A percentile compares a stretch with the other conserved stretches of the same genome.
Evolutionary conservation across 108 stramenopile species (phyloP).

Genomic region (Nitzschia palea): DNA sequence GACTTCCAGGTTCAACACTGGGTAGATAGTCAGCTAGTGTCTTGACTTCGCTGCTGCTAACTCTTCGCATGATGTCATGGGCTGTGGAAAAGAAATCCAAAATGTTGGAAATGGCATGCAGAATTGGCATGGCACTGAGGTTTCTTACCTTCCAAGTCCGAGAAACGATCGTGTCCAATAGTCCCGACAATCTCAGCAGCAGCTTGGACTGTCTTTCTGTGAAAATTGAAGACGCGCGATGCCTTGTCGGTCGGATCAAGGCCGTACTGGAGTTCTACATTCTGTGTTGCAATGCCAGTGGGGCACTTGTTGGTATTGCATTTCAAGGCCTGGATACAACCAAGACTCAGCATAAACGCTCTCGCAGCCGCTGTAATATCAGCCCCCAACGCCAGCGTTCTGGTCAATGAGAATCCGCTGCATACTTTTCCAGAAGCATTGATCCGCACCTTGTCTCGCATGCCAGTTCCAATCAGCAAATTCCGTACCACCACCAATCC

Average conservation of each 20-base stretch:
- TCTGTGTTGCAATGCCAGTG: constrained; percentile 85
- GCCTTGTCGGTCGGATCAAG: constrained; percentile 58
- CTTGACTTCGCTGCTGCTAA: constrained; percentile 35
- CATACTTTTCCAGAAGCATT: constrained; percentile 79
- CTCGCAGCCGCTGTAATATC: constrained; percentile 82
- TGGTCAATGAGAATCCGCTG: constrained; percentile 72
- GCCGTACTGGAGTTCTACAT: constrained; percentile 58
- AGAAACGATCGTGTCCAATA: constrained; percentile 51
- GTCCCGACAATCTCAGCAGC: constrained; percentile 77
- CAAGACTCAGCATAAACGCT: constrained; percentile 77
- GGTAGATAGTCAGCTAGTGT: constrained; percentile 45
- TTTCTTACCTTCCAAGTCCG: constrained; percentile 27
- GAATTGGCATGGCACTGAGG: too few species aligned
- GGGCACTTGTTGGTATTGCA: constrained; percentile 91
- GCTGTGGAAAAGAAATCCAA: not conserved
- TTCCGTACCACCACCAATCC: constrained; percentile 70
- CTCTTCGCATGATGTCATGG: constrained; percentile 37
- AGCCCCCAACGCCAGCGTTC: constrained; percentile 78
- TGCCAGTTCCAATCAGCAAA: constrained; percentile 70
- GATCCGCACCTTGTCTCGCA: constrained; percentile 58
- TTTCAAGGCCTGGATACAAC: constrained; percentile 91
- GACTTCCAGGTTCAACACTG: constrained; percentile 46
- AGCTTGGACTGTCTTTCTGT: constrained; percentile 66
- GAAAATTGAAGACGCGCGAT: constrained; percentile 73
- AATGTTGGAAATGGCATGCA: too few species aligned